A percentile compares a stretch with the other conserved stretches of the same genome.
Evolutionary conservation across 176 grass and related monocot genomes (phyloP).

Genomic region (Paspalum notatum): DNA sequence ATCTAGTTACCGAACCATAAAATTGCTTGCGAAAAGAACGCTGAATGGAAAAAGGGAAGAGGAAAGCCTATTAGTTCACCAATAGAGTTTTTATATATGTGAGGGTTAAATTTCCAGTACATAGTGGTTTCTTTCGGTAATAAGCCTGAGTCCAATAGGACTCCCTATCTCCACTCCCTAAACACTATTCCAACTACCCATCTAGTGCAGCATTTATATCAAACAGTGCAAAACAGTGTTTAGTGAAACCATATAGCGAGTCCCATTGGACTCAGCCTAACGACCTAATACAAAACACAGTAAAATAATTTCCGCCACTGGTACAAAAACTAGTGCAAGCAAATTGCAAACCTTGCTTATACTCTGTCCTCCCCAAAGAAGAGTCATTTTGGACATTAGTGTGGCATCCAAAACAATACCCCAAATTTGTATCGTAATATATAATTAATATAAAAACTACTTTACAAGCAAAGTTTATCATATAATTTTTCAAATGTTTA

Average conservation of each 20-base stretch:
- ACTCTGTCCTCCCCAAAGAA: neutral
- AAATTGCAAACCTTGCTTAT: neutral
- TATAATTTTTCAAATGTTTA: neutral
- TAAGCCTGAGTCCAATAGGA: too few species aligned
- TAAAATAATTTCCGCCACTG: neutral
- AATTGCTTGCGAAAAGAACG: slow-evolving; percentile 84
- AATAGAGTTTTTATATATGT: neutral
- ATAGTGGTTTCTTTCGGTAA: neutral
- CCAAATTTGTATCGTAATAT: neutral
- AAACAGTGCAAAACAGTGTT: too few species aligned
- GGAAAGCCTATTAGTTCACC: slow-evolving; percentile 28
- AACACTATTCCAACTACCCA: too few species aligned
- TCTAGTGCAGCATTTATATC: too few species aligned
- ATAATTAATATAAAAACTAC: neutral
- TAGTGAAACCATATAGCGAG: too few species aligned
- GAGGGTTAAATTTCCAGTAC: neutral
- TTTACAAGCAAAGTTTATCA: neutral
- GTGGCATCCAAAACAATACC: neutral
- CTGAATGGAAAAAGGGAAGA: slow-evolving; percentile 32
- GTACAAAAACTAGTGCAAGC: neutral
- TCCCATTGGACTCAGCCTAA: too few species aligned
- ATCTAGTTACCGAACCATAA: slow-evolving; percentile 64
- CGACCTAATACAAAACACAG: neutral
- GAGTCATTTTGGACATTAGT: neutral
- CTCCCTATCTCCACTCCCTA: too few species aligned